Base-by-base conservation (phyloP, 1,284 basidiomycete species). In the Athelia psychrophila region DNA sequence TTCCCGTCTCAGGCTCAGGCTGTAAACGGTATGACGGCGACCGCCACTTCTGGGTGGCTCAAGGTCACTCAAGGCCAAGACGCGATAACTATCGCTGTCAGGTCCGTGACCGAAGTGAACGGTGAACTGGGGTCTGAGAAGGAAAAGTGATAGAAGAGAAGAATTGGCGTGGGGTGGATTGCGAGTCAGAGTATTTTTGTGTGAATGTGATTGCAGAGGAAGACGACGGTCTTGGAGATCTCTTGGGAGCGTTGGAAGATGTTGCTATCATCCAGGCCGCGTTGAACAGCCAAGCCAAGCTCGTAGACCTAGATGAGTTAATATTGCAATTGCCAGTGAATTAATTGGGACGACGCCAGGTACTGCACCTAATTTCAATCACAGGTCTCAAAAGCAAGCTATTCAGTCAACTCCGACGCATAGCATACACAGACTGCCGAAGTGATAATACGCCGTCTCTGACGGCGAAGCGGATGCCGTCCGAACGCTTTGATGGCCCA, bases 251-350 rank as follows among this genome's bases (percentile, higher is more conserved):
- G 22, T 70, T 94, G 52, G 72, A 73, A 56, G 91, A 93, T 63
- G 82, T 93, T 22, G 86, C 85, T 27, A 75, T 92, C 58, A 85
- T 93, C 56, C 74, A 94, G 70, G 89, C 86, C n/a, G 79, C 80
- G 35, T 71, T 93, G 68, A 83, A 77, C 44, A 91, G 88, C 60
- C 68, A 79, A 16, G 91, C 91, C 2, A 60, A 71, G 51, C 64
- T 79, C 47, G 73, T 90, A 9, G 80, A 87, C 62, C 69, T 92
- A 50, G 71, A 68, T 44, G n/a, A n/a, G n/a, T n/a, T n/a, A n/a
- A n/a, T n/a, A n/a, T n/a, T n/a, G n/a, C n/a, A n/a, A n/a, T n/a
- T n/a, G n/a, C n/a, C n/a, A n/a, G n/a, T n/a, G n/a, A n/a, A n/a
- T n/a, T n/a, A n/a, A n/a, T n/a, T n/a, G n/a, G n/a, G n/a, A n/a